Percentiles rank a stretch among this genome's conserved stretches.
These are phyloP conservation scores for Sarcodon sp. DNA, from an alignment of 768 basidiomycete genomes.

Conservation along the genomic window DNA sequence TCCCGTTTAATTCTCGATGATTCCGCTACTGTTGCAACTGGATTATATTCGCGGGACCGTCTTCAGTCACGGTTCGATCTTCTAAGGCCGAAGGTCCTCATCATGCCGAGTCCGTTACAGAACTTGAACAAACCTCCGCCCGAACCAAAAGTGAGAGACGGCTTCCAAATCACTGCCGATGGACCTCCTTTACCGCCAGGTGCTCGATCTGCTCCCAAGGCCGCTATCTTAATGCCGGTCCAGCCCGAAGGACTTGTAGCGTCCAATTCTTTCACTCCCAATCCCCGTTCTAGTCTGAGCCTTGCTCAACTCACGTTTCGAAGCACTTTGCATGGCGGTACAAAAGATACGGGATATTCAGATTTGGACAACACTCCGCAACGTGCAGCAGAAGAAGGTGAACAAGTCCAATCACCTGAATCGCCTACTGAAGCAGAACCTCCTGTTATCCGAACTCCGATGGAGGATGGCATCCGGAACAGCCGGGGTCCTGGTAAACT, in stretches of 20 bases:
- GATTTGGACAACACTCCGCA: conserved; percentile 53
- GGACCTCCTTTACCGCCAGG: conserved; percentile 71
- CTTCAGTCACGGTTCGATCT: conserved; percentile 68
- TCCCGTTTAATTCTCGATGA: conserved; percentile 31
- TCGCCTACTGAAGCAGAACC: conserved; percentile 15
- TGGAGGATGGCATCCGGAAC: conserved; percentile 7
- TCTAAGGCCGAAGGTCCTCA: conserved; percentile 80
- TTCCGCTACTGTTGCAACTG: conserved; percentile 18
- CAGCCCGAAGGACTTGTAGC: conserved; percentile 23
- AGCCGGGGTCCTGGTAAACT: conserved; percentile 67
- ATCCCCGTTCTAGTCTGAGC: conserved; percentile 60
- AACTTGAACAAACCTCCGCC: conserved; percentile 15
- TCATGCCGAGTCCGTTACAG: conserved; percentile 89
- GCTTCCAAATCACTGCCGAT: conserved; percentile 53
- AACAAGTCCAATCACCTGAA: conserved; percentile 47
- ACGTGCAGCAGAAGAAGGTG: conserved; percentile 66
- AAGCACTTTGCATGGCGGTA: conserved; percentile 64
- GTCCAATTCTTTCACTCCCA: conserved; percentile 67
- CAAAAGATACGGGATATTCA: conserved; percentile 45
- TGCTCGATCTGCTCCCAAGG: conserved; percentile 25
- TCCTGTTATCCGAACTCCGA: conserved; percentile 12
- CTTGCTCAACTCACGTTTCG: conserved; percentile 81
- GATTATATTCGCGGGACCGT: conserved; percentile 30
- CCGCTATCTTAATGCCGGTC: background rate
- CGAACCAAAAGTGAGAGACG: conserved; percentile 28